Base-by-base conservation (phyloP, 2,329 filamentous ascomycete genomes). In the Aspergillus melleus region DNA sequence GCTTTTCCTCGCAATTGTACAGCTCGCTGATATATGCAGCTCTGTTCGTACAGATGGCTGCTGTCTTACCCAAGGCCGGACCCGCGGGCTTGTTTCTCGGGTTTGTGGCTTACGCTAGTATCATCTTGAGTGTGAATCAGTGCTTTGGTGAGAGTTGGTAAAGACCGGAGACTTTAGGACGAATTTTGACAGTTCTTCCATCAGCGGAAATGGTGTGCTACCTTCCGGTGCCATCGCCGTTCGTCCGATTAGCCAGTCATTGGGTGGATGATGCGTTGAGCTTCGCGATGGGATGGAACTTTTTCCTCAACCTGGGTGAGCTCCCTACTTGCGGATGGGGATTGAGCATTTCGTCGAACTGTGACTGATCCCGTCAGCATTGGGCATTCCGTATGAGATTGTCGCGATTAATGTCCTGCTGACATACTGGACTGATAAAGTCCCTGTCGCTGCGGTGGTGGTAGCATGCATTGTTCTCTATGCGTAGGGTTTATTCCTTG, bases 391-490 rank as follows among this genome's bases (percentile, higher is more conserved):
- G 0, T 76, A 73, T 54, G 76, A 78, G 56, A 76, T 78, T 42
- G 71, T 68, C 12, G 76, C 76, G 1, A 66, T 77, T 12, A 76
- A 75, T 57, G 64, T 78, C 8, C 70, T 78, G 20, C 64, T 78
- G 16, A 74, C 70, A 0, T 76, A 72, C 61, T 76, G 74, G 73
- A 74, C 72, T 8, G 75, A 78, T 60, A 69, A 74, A 30, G 69
- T 78, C 36, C 75, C 71, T 1, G 67, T 76, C 0, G 75, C 70
- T 3, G 77, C 72, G 3, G 69, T 79, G 0, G 74, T 76, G 19
- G 74, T 74, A 1, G 70, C 64, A 22, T 74, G 72, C 54, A 72
- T 79, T 57, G 72, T 77, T 20, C 69, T 78, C 11, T 80, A 78
- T 64, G 69, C 67, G 69, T 74, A 62, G 26, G 55, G 19, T 12